Evolutionary conservation across 352 stramenopile genomes (phyloP), one percentile per base, ranked within the genome.

Genomic region (Phytophthora lateralis): DNA sequence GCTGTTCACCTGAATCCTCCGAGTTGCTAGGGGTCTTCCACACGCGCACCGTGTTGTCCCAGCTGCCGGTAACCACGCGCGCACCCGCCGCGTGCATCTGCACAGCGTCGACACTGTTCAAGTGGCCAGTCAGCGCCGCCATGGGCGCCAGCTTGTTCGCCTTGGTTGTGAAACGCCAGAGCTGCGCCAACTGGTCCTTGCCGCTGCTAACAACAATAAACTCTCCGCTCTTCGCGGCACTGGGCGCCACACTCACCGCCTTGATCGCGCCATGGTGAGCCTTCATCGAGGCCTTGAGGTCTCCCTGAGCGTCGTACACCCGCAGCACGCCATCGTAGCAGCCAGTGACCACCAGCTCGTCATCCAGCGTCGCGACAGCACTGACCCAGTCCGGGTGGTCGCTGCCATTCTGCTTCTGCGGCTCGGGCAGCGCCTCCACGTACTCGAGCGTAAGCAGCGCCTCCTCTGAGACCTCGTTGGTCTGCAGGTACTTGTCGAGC

Each of bases 351-450:
- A 96, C 62, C n/a, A 87, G 41, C 6, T 79, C 61, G 18, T 66
- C 60, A 27, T 66, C 69, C 15, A 71, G 26, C 21, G 75, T 69
- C 0, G 65, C 72, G 11, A 96, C 79, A 24, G 88, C 82, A 62
- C 88, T 92, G 56, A 97, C 85, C 89, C 89, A 97, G 57, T 97
- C 89, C 14, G 88, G 88, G 60, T 95, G 84, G 45, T 86, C 80
- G 10, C 70, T 80, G 34, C 78, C 66, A 21, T 82, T 77, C 48
- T 89, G 73, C 55, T 86, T 73, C 66, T 89, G 74, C 0, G 89
- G 89, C 46, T 93, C 78, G 2, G 82, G 73, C 18, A 96, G 65
- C 34, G 89, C 87, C 45, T 95, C 83, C 49, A 96, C 78, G 68
- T 97, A 97, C 71, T 97, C 88, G 60, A 97, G 85, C 48, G 85